Evolutionary conservation across 352 stramenopile species (phyloP).

Genomic region (Phytophthora idaei): DNA sequence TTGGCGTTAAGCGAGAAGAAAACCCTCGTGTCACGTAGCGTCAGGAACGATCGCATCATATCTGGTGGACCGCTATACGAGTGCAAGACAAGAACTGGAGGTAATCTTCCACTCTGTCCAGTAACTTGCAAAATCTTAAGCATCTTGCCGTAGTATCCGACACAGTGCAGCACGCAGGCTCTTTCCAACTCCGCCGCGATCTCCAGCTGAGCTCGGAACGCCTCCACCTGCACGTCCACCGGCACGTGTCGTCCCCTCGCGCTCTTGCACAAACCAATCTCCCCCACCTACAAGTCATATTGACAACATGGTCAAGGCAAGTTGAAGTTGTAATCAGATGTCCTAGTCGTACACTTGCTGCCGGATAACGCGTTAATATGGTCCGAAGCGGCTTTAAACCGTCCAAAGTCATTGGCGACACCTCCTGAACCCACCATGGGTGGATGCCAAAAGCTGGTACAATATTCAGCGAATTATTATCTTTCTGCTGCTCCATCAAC

Average conservation of each 20-base stretch:
- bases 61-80: conserved; percentile 67
- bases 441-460: conserved; percentile 74
- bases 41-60: conserved; percentile 60
- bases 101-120: conserved; percentile 29
- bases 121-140: conserved; percentile 52
- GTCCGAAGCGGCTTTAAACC: conserved; percentile 39
- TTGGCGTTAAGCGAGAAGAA: conserved; percentile 84
- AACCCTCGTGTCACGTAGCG: conserved; percentile 43
- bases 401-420: conserved; percentile 25
- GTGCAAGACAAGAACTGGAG: conserved; percentile 67
- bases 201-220: conserved; percentile 58
- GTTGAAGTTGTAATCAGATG: conserved; percentile 22
- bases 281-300: conserved; percentile 51
- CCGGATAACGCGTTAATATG: conserved; percentile 45
- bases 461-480: conserved; percentile 29
- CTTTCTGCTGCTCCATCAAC: conserved; percentile 29
- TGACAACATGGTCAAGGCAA: conserved; percentile 23
- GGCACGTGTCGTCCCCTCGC: conserved; percentile 53
- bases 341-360: conserved; percentile 49
- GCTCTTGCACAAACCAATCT: conserved; percentile 85
- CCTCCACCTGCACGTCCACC: conserved; percentile 45
- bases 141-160: conserved; percentile 72
- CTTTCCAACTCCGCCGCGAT: conserved; percentile 58
- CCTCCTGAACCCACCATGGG: conserved; percentile 67
- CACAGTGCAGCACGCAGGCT: conserved; percentile 75